Evolutionary conservation across 768 basidiomycete species (phyloP).

Genomic region (Saitozyma sp.): DNA sequence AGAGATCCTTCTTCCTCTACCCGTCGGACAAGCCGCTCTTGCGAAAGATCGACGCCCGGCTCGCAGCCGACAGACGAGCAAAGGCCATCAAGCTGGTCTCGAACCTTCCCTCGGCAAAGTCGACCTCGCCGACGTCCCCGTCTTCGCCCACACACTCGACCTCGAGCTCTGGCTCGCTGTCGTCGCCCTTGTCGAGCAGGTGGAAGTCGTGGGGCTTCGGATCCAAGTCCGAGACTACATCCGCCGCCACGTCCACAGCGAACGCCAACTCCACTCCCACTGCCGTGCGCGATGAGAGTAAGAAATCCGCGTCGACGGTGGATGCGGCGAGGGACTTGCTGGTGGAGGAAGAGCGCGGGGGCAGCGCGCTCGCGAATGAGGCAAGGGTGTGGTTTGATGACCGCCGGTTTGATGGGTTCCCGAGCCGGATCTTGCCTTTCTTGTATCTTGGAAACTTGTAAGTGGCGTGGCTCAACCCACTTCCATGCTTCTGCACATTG

Average conservation of each 20-base stretch:
- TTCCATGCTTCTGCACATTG: background rate
- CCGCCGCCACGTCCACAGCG: slow-evolving; percentile 4
- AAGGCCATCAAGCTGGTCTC: slow-evolving; percentile 38
- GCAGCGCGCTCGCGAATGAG: slow-evolving; percentile 14
- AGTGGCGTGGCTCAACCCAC: slow-evolving; percentile 53
- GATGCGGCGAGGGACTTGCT: slow-evolving; percentile 27
- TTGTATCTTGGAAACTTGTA: slow-evolving; percentile 92
- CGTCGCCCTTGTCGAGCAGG: slow-evolving; percentile 11
- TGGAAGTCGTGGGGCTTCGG: slow-evolving; percentile 21
- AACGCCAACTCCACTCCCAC: background rate
- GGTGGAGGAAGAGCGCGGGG: slow-evolving; percentile 23
- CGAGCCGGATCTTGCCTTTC: slow-evolving; percentile 86
- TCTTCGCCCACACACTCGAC: slow-evolving; percentile 5
- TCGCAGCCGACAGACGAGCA: slow-evolving; percentile 47
- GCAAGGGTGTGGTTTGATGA: slow-evolving; percentile 90
- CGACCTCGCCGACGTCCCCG: slow-evolving; percentile 4
- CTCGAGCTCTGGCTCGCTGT: background rate
- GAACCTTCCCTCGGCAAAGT: slow-evolving; percentile 9
- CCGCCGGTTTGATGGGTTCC: slow-evolving; percentile 90
- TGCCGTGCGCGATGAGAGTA: background rate
- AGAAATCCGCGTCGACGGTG: slow-evolving; percentile 4
- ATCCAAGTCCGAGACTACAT: background rate
- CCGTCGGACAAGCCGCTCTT: slow-evolving; percentile 73
- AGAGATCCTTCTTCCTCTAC: slow-evolving; percentile 87
- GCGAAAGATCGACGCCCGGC: slow-evolving; percentile 65